Evolutionary conservation across 371 early-diverging fungal species (phyloP), one percentile per base, ranked within the genome.

Genomic region (Mucor saturninus): DNA sequence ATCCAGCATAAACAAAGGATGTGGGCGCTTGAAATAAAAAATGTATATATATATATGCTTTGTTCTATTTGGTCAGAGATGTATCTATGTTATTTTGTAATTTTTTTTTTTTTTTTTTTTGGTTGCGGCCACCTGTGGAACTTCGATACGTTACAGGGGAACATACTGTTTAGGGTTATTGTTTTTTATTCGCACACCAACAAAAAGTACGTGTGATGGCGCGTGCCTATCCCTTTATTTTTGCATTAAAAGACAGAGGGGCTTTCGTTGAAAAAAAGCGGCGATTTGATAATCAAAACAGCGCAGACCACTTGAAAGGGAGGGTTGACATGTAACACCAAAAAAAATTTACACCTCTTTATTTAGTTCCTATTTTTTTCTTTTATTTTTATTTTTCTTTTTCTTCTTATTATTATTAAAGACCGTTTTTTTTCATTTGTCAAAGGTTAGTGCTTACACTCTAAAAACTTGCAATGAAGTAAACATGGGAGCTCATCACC

Each of bases 241-340:
- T 43, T 43, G 35, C 35, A 35, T 35, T 35, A 35, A 45, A 15
- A 15, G 15, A 21, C 5, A 43, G 5, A 14, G 15, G 15, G 5
- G 46, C 21, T 14, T 14, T 13, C 10, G 14, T 43, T 43, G 14
- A 10, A n/a, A 5, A 43, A 14, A 5, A 43, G 21, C 31, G 29
- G 43, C 10, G 13, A 10, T 14, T 4, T 11, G 10, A 10, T 30
- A 30, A 30, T 50, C 50, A 30, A 50, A 59, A 50, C 30, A 38
- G 59, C 58, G 48, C 46, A 63, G 43, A 49, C 63, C 55, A 62
- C 50, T 62, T 56, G 32, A 45, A 45, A 37, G 14, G 15, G 46
- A 21, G 21, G 40, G 14, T 64, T 58, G 64, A 64, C 58, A 64
- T 64, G 64, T 57, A 35, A 32, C 58, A 64, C 64, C 57, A 58